A percentile compares a stretch with the other conserved stretches of the same genome.
phyloP scores from a whole-genome alignment of 306 rosid genomes.

The Rosa lucieae region DNA sequence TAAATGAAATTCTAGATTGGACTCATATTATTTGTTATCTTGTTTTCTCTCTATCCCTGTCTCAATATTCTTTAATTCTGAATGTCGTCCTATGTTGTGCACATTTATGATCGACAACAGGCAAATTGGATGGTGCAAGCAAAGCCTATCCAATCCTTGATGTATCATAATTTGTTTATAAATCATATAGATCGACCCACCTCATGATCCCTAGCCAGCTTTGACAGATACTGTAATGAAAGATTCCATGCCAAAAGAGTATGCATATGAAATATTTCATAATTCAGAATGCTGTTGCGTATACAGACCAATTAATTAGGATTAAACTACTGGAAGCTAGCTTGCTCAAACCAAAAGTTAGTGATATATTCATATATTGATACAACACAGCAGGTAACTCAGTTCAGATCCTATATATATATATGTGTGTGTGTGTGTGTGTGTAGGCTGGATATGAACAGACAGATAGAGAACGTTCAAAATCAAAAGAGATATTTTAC shows the following conservation, averaged over 20 bases:
- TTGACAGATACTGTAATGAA: neutral
- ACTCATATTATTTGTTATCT: slow-evolving; percentile 1
- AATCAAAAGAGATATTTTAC: neutral
- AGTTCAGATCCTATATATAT: neutral
- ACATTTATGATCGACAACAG: slow-evolving; percentile 1
- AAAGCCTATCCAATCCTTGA: slow-evolving; percentile 7
- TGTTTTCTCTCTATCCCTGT: slow-evolving; percentile 2
- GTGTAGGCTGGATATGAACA: neutral
- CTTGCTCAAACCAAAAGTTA: neutral
- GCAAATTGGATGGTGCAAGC: slow-evolving; percentile 14
- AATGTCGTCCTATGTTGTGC: slow-evolving; percentile 12
- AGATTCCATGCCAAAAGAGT: slow-evolving; percentile 2
- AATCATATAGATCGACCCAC: neutral
- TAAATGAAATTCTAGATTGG: neutral
- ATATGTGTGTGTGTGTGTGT: too few species aligned
- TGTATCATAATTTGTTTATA: neutral
- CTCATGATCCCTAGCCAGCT: neutral
- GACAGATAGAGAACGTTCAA: neutral
- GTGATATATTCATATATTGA: neutral
- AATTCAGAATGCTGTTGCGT: neutral
- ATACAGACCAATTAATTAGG: neutral
- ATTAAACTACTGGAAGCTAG: neutral
- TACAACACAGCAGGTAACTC: neutral
- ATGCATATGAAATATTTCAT: neutral
- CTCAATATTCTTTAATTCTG: neutral